phyloP scores from a whole-genome alignment of 176 grass and related monocot species.

The Rhipidocladum racemiflorum region DNA sequence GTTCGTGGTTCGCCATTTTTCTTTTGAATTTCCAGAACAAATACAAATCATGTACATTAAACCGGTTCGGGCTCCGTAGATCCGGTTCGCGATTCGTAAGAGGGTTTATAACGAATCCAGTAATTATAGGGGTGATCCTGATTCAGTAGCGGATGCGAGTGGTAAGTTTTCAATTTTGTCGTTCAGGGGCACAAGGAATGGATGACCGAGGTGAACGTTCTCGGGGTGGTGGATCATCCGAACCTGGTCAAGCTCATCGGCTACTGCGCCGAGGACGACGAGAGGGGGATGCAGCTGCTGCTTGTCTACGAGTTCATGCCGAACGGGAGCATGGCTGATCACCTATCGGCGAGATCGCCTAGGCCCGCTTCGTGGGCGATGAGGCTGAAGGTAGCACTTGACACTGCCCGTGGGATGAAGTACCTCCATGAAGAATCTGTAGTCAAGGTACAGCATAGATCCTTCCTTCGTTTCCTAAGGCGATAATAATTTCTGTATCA shows the following conservation, averaged over 20 bases:
- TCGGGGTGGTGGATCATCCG: slow-evolving; percentile 71
- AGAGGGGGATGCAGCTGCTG: slow-evolving; percentile 75
- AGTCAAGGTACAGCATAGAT: slow-evolving; percentile 45
- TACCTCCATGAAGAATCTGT: slow-evolving; percentile 85
- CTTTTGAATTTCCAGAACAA: too few relatives aligned
- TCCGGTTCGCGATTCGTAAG: too few relatives aligned
- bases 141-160: neutral
- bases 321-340: slow-evolving; percentile 68
- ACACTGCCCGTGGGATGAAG: slow-evolving; percentile 64
- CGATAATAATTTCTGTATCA: neutral
- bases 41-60: too few relatives aligned
- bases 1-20: too few relatives aligned
- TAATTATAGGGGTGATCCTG: too few relatives aligned
- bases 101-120: too few relatives aligned
- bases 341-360: slow-evolving; percentile 45
- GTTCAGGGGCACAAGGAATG: slow-evolving; percentile 85
- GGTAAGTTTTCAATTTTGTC: neutral
- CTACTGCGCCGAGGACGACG: slow-evolving; percentile 87
- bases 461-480: neutral
- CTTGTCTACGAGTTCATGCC: slow-evolving; percentile 94
- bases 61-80: too few relatives aligned
- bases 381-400: slow-evolving; percentile 71
- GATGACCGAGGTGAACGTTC: slow-evolving; percentile 82
- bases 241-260: slow-evolving; percentile 85
- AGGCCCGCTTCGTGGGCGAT: slow-evolving; percentile 59